Evolutionary conservation across 2,329 filamentous ascomycete species (phyloP).

Genomic region (Fusarium penzigii): DNA sequence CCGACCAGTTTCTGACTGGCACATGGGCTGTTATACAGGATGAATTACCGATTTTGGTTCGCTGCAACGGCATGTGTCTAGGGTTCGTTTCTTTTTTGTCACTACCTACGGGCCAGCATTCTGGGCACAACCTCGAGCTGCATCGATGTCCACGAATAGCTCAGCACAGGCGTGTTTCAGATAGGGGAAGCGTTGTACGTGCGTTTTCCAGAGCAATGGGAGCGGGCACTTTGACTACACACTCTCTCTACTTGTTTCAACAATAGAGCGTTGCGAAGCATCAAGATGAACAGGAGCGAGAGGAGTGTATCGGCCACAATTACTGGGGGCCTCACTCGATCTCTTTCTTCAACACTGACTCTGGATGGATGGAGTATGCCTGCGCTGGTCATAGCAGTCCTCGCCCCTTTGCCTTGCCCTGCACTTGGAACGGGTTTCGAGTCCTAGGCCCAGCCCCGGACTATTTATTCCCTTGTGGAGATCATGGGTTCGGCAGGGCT

Average conservation of each 20-base stretch:
- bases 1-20: slow-evolving; percentile 23
- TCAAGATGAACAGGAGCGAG: too few species aligned
- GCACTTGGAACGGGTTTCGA: slow-evolving; percentile 4
- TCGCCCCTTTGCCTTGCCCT: too few species aligned
- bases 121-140: not conserved
- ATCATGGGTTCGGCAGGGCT: slow-evolving; percentile 34
- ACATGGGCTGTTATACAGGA: slow-evolving; percentile 14
- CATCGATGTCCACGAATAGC: too few species aligned
- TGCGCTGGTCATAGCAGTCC: too few species aligned
- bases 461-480: slow-evolving; percentile 34
- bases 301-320: too few species aligned
- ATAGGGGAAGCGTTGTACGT: too few species aligned
- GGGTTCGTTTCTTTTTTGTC: slow-evolving; percentile 16
- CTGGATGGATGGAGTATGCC: too few species aligned
- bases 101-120: not conserved
- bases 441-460: slow-evolving; percentile 26
- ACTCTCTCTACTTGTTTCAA: not conserved
- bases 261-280: not conserved
- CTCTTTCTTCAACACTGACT: not conserved
- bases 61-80: slow-evolving; percentile 17
- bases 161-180: too few species aligned
- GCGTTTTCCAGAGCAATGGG: not conserved
- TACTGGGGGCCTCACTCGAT: too few species aligned
- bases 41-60: slow-evolving; percentile 16
- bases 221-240: not conserved